Base-by-base conservation (phyloP, 208 protist species). In the Acanthamoeba healyi region DNA sequence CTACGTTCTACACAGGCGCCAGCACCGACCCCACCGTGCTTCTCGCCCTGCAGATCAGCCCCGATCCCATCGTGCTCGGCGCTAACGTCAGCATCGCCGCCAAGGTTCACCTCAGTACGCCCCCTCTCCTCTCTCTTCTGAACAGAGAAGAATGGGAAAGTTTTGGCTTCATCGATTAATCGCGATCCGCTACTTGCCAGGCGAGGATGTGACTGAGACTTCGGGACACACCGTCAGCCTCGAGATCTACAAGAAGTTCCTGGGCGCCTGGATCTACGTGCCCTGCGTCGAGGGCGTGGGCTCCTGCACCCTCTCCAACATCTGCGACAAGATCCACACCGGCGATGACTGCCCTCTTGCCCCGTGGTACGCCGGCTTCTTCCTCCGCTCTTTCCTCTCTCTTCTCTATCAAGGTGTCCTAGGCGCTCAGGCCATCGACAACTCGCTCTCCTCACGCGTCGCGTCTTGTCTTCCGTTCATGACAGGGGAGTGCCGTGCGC, bases 181-280 rank as follows among this genome's bases (percentile, higher is more conserved):
- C 51, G 26, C 38, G 10, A 9, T 56, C 32, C 7, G 58, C 34
- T 42, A 0, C 17, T 5, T 29, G 2, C 34, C 29, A 91, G 84
- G 84, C 36, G 32, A 74, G n/a, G 72, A 10, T 26, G 42, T 91
- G 26, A 36, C 84, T 7, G 38, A 42, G 36, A 24, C n/a, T 24
- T 46, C 54, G 0, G 84, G 84, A 4, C 36, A 56, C 22, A 91
- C 51, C 34, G 84, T 91, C 34, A 74, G 61, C 84, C 61, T 91
- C 24, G 84, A 91, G 61, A 91, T 91, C 84, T 91, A 91, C 61
- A 91, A 91, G 84, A 65, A 91, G 84, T 74, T 91, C 84, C 72
- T 91, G 0, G 84, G 84, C 84, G 84, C 61, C n/a, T 91, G 84
- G 84, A 74, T 91, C 38, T 91, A 91, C 32, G 61, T 91, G 32